phyloP scores from a whole-genome alignment of 106 monocot genomes.

The Gastrodia elata region DNA sequence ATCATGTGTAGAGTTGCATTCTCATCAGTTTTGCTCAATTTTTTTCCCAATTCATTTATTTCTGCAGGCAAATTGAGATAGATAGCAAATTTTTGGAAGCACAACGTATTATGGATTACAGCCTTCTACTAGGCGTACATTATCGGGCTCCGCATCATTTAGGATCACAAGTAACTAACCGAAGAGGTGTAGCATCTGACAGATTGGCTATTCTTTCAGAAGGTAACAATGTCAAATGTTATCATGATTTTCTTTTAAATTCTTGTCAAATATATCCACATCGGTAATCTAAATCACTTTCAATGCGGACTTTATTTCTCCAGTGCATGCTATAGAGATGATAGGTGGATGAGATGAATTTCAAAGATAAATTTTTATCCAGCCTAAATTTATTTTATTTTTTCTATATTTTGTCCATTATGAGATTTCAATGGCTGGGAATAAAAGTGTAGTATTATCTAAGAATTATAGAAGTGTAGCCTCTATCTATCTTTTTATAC shows the following conservation, averaged over 20 bases:
- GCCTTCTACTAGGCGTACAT: slow-evolving; percentile 83
- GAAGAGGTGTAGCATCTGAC: slow-evolving; percentile 26
- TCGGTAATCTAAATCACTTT: not conserved
- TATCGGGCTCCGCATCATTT: slow-evolving; percentile 85
- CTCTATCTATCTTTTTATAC: too few species aligned
- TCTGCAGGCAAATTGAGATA: slow-evolving; percentile 83
- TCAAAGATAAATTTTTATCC: not conserved
- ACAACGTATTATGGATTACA: slow-evolving; percentile 93
- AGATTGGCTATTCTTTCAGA: slow-evolving; percentile 57
- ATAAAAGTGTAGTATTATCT: too few species aligned
- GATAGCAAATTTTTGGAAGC: slow-evolving; percentile 81
- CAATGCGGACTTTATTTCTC: not conserved
- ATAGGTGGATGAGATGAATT: not conserved
- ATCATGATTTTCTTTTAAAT: not conserved
- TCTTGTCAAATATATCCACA: not conserved
- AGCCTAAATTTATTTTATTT: too few species aligned
- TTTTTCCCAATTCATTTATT: slow-evolving; percentile 5
- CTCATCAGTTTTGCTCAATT: not conserved
- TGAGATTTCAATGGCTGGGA: too few species aligned
- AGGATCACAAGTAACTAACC: slow-evolving; percentile 22
- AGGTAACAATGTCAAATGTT: slow-evolving; percentile 22
- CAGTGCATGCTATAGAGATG: not conserved
- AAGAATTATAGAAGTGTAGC: too few species aligned
- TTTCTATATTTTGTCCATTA: too few species aligned
- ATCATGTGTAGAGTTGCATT: too few species aligned